Base-by-base conservation (phyloP, 495 filamentous ascomycete genomes). In the Friedmanniomyces endolithicus region DNA sequence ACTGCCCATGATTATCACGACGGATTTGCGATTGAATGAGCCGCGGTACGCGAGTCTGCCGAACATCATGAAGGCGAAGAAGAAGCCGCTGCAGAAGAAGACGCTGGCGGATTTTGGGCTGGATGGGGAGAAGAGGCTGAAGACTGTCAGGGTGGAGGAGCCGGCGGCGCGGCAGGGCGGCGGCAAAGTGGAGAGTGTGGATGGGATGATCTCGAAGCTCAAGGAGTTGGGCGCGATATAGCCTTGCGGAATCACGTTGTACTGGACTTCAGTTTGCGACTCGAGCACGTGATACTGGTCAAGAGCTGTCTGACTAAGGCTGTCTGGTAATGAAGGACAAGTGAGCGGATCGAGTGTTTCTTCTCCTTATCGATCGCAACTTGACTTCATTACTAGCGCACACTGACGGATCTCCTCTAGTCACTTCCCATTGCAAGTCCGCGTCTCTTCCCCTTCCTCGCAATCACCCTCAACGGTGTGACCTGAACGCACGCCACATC, bases 21-120 rank as follows among this genome's bases (percentile, higher is more conserved):
- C 92, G 57, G 92, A 98, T 79, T 69, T 98, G 71, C 74, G 92
- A 41, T 72, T 98, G 71, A 97, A 98, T 68, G 86, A 94, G 78
- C 94, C 92, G 52, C 72, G 94, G 49, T 98, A 96, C 71, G 90
- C 89, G 49, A 94, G 80, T 69, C 67, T 98, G 76, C 90, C 88
- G 62, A 96, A 96, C 71, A 97, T 98, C 56, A 98, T 98, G 94
- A 97, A 96, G 82, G 92, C 92, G 52, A 97, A 97, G 85, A 98
- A 97, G 86, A 98, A 97, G 82, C 84, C 85, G 63, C 64, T 98
- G 62, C 87, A 88, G 69, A 97, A 94, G 84, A 85, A 86, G 79
- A 86, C 73, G 46, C 65, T 94, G 67, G 79, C 69, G 48, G 90
- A 97, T 67, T 84, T 82, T 68, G 88, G 86, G 0, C 76, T 89